Evolutionary conservation across 495 filamentous ascomycete species (phyloP), one percentile per base, ranked within the genome.

Genomic region (Penicillium pulvis): DNA sequence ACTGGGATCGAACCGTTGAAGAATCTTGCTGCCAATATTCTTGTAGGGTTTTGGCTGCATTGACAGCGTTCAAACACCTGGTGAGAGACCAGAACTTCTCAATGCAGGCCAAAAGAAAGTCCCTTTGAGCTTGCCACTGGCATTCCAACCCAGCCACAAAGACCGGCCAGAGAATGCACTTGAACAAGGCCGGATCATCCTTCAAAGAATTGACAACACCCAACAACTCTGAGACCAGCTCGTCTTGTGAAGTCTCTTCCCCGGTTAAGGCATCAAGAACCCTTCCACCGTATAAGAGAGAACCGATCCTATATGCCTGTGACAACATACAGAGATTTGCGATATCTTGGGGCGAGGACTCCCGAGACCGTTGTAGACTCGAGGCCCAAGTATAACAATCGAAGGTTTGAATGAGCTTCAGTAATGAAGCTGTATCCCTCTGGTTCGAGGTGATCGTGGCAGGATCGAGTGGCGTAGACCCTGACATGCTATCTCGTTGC

Each of bases 111-210:
- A 71, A 54, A 0, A 77, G 46, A 41, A 74, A 71, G 9, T 66
- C 56, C 39, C 70, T 47, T 43, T 76, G 67, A 7, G 62, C 53
- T 36, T 61, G 60, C 51, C 43, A 43, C 17, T 59, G 61, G 55
- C 71, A 76, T 49, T 85, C 82, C 4, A 84, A 67, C 2, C 82
- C 83, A 0, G 79, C 80, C 39, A 86, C 69, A 45, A 84, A 84
- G 1, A 83, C 80, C 0, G 84, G 81, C 83, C 83, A 86, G 0
- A 83, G 72, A 0, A 80, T 78, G 17, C 78, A 85, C 51, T 86
- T 87, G 63, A 84, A 78, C 16, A 81, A 59, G 0, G 72, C 62
- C 4, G 75, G 69, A 5, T 82, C 68, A 17, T 75, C 64, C n/a
- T 75, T 71, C 31, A 87, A 63, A 17, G 60, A 67, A 11, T 73